Percentiles rank a stretch among this genome's conserved stretches.
Evolutionary conservation across 1,139 yeast species (phyloP).

Genomic region (Pichia sp.): DNA sequence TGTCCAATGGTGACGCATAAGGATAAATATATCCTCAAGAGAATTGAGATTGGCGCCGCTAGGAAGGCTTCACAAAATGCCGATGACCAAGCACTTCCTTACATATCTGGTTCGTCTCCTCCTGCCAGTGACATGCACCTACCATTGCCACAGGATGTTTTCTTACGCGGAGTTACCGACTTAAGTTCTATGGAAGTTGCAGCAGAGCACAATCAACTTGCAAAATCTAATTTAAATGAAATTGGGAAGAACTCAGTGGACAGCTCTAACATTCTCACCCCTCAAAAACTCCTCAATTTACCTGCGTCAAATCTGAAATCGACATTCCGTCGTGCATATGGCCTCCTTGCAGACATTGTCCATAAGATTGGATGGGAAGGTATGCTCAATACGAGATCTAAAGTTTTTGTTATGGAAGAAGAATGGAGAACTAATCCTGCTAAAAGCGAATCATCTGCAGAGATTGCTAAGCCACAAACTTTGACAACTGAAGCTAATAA

Average conservation of each 20-base stretch:
- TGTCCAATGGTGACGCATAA: slow-evolving; percentile 59
- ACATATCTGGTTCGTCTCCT: slow-evolving; percentile 21
- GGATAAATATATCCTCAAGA: slow-evolving; percentile 41
- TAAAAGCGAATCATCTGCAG: background rate
- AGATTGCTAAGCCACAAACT: no score
- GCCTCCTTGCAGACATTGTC: slow-evolving; percentile 48
- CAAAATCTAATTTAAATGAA: background rate
- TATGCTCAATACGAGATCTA: slow-evolving; percentile 47
- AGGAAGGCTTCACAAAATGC: background rate
- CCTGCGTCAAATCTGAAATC: slow-evolving; percentile 54
- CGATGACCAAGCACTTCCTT: background rate
- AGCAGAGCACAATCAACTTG: slow-evolving; percentile 41
- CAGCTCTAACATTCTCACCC: slow-evolving; percentile 18
- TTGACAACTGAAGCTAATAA: background rate
- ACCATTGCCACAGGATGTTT: slow-evolving; percentile 52
- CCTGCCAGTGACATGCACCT: slow-evolving; percentile 41
- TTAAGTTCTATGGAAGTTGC: slow-evolving; percentile 46
- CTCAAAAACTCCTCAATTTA: slow-evolving; percentile 41
- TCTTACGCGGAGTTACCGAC: slow-evolving; percentile 46
- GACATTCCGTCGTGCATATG: slow-evolving; percentile 50
- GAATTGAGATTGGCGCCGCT: slow-evolving; percentile 33
- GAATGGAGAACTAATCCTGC: slow-evolving; percentile 30
- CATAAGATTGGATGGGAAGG: slow-evolving; percentile 55
- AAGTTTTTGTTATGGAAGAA: slow-evolving; percentile 59
- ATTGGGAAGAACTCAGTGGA: background rate